Evolutionary conservation across 2,329 filamentous ascomycete genomes (phyloP), one percentile per base, ranked within the genome.

Genomic region (Aspergillus alliaceus): DNA sequence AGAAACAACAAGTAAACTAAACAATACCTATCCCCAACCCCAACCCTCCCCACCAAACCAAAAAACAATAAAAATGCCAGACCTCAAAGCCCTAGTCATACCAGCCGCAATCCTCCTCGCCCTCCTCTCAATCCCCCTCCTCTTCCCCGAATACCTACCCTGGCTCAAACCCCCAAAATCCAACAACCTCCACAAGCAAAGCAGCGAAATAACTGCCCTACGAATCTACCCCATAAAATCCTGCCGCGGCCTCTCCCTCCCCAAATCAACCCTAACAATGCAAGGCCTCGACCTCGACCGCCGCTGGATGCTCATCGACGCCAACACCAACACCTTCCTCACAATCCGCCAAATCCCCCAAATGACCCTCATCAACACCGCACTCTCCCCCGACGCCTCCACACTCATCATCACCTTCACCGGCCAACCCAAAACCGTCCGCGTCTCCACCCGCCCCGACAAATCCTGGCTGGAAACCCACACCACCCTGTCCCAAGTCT

Each of bases 211-310:
- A 29, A 55, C 67, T 58, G 67, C 68, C 8, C 74, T 88, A 11
- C 80, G 80, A 55, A 78, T 87, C 64, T 87, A 88, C 67, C 86
- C 86, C 12, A 84, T 88, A 65, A 88, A 88, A 67, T 88, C 85
- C 59, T 88, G 86, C 64, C 84, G 86, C 46, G 86, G 86, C 9
- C 77, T 88, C 62, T 76, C 80, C 39, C 74, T 88, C 9, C 69
- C 79, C 15, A 79, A 76, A 2, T 79, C 83, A 2, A 76, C 73
- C 4, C 75, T 88, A 1, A 75, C 81, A 32, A 79, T 78, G 46
- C 80, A 83, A 3, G 86, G 86, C 0, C 77, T 88, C 11, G 83
- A 85, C 44, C 75, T 88, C 12, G 86, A 88, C 67, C 77, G 86
- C 6, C 81, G 84, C 61, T 88, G 86, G 85, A 88, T 88, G 86